Percentiles rank a stretch among this genome's conserved stretches.
Evolutionary conservation across 2,329 filamentous ascomycete genomes (phyloP).

Genomic region (Pyricularia pennisetigena): DNA sequence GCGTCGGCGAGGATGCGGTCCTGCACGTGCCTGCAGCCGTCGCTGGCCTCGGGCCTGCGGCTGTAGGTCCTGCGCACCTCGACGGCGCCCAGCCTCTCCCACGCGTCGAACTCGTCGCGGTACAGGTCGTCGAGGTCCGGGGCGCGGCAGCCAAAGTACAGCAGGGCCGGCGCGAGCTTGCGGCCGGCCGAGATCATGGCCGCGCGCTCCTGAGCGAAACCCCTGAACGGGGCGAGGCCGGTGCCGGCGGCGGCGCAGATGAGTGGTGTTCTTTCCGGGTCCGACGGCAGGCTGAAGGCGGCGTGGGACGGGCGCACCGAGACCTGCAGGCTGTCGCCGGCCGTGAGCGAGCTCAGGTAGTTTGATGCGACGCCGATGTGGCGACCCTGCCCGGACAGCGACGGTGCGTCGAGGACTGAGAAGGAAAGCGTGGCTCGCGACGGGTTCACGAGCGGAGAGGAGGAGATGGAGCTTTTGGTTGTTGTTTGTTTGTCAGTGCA

Average conservation of each 20-base stretch:
- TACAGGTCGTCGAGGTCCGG: conserved; percentile 10
- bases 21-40: conserved; percentile 38
- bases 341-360: conserved; percentile 41
- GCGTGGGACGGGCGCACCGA: conserved; percentile 32
- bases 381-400: conserved; percentile 33
- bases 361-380: conserved; percentile 49
- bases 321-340: conserved; percentile 36
- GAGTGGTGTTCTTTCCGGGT: conserved; percentile 34
- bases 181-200: conserved; percentile 32
- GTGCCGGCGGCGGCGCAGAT: conserved; percentile 42
- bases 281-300: conserved; percentile 37
- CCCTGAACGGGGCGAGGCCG: conserved; percentile 51
- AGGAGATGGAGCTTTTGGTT: conserved; percentile 50
- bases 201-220: conserved; percentile 52
- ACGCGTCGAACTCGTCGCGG: conserved; percentile 8
- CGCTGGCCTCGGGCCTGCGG: conserved; percentile 1
- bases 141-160: conserved; percentile 12
- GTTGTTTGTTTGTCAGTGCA: conserved; percentile 8
- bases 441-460: conserved; percentile 52
- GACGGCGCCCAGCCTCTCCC: conserved; percentile 7
- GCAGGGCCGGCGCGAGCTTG: conserved; percentile 8
- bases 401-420: conserved; percentile 49
- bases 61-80: conserved; percentile 9
- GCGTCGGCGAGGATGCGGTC: conserved; percentile 27
- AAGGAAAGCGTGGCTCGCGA: conserved; percentile 55